Evolutionary conservation across 1,284 basidiomycete genomes (phyloP).

Genomic region (Tilletia indica): DNA sequence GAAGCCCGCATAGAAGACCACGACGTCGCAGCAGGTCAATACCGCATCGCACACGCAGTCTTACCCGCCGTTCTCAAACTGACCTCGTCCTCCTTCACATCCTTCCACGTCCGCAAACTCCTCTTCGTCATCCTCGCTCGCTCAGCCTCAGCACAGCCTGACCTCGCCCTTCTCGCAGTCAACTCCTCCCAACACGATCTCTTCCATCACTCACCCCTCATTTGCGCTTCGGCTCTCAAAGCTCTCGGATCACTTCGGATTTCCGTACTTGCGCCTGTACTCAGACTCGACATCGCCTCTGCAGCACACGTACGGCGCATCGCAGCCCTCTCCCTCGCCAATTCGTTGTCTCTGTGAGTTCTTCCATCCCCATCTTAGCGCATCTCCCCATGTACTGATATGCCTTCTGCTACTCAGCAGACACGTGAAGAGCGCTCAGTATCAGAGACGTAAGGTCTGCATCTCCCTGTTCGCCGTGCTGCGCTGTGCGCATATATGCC

Average conservation of each 20-base stretch:
- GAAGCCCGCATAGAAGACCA: conserved; percentile 47
- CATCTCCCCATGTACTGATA: too few species aligned
- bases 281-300: conserved; percentile 84
- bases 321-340: conserved; percentile 82
- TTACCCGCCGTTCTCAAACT: conserved; percentile 52
- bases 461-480: too few species aligned
- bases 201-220: conserved; percentile 80
- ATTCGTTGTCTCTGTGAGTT: too few species aligned
- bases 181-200: conserved; percentile 99
- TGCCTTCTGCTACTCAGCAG: too few species aligned
- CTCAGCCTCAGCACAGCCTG: conserved; percentile 62
- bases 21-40: conserved; percentile 76
- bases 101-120: conserved; percentile 88
- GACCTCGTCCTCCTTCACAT: conserved; percentile 44
- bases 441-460: too few species aligned
- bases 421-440: too few species aligned
- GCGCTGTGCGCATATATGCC: too few species aligned
- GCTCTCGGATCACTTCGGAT: conserved; percentile 88
- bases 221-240: conserved; percentile 85
- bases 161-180: conserved; percentile 91
- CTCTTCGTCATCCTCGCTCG: conserved; percentile 92
- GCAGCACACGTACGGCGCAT: conserved; percentile 87
- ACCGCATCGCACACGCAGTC: conserved; percentile 73
- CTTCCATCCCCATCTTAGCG: too few species aligned
- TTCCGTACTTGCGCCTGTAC: conserved; percentile 78